A percentile compares a stretch with the other conserved stretches of the same genome.
These are phyloP conservation scores for Quercus ilex DNA, from an alignment of 306 rosid genomes.

Conservation along the genomic window DNA sequence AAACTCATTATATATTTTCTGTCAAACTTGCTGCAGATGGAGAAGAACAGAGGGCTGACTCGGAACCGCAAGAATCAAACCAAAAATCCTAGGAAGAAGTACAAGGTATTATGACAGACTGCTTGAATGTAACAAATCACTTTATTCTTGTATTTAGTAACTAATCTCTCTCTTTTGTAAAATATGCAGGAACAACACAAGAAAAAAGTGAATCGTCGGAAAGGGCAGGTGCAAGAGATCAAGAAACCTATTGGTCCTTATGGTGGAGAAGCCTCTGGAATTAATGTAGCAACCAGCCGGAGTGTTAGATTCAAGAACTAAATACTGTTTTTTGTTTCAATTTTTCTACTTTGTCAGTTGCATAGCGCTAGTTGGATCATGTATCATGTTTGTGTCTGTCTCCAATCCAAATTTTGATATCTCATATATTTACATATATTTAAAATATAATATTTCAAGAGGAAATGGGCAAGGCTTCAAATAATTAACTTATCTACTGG, in stretches of 20 bases:
- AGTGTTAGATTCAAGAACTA: conserved; percentile 58
- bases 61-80: conserved; percentile 55
- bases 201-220: conserved; percentile 55
- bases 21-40: conserved; percentile 42
- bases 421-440: no score
- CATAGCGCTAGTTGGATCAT: no score
- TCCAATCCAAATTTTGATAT: not conserved
- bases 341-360: not conserved
- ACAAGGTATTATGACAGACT: conserved; percentile 57
- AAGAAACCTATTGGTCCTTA: conserved; percentile 50
- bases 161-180: conserved; percentile 5
- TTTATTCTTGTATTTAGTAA: not conserved
- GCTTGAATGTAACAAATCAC: not conserved
- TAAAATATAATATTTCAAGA: not conserved
- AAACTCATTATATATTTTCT: not conserved
- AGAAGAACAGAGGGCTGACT: conserved; percentile 83
- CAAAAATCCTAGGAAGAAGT: conserved; percentile 93
- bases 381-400: not conserved
- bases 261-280: conserved; percentile 76
- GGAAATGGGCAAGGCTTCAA: not conserved
- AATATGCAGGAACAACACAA: conserved; percentile 64
- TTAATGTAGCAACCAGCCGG: conserved; percentile 65
- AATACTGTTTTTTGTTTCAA: no score
- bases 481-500: no score
- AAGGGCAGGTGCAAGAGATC: conserved; percentile 68